A percentile compares a stretch with the other conserved stretches of the same genome.
Conservation (phyloP, 495 filamentous ascomycete species). For the Haplographium delicatum region DNA sequence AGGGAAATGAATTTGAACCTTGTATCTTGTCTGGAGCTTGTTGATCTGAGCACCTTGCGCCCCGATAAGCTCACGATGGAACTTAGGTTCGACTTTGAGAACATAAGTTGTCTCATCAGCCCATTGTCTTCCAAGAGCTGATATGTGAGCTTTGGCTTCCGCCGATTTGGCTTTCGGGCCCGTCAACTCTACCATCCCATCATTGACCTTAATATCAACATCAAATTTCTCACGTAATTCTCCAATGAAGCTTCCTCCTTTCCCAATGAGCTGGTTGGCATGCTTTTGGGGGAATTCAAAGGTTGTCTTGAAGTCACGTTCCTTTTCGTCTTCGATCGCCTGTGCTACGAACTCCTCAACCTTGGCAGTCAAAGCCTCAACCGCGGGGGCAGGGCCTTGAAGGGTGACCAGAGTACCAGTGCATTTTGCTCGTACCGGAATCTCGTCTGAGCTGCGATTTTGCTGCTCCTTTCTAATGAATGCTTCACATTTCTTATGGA, state of each 20-base stretch:
- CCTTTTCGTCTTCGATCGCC: slow-evolving; percentile 81
- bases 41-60: slow-evolving; percentile 85
- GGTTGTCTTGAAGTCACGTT: slow-evolving; percentile 73
- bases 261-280: slow-evolving; percentile 89
- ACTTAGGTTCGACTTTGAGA: slow-evolving; percentile 83
- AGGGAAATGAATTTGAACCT: slow-evolving; percentile 92
- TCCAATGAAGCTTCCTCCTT: slow-evolving; percentile 86
- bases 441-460: slow-evolving; percentile 53
- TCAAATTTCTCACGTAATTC: slow-evolving; percentile 95
- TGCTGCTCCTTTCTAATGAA: slow-evolving; percentile 76
- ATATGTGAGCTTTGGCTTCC: slow-evolving; percentile 70
- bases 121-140: slow-evolving; percentile 66
- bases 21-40: slow-evolving; percentile 83
- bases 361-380: slow-evolving; percentile 64
- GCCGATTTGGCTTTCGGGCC: slow-evolving; percentile 67
- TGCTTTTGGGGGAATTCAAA: slow-evolving; percentile 95
- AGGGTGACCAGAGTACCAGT: slow-evolving; percentile 56
- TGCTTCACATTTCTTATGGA: slow-evolving; percentile 69
- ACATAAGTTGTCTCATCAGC: slow-evolving; percentile 83
- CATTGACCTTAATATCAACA: slow-evolving; percentile 90
- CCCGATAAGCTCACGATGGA: slow-evolving; percentile 87
- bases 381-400: slow-evolving; percentile 66
- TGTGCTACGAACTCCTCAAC: slow-evolving; percentile 71
- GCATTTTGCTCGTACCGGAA: slow-evolving; percentile 65
- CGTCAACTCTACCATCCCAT: slow-evolving; percentile 57